phyloP scores from a whole-genome alignment of 495 filamentous ascomycete species.

The Penicillium turbatum region DNA sequence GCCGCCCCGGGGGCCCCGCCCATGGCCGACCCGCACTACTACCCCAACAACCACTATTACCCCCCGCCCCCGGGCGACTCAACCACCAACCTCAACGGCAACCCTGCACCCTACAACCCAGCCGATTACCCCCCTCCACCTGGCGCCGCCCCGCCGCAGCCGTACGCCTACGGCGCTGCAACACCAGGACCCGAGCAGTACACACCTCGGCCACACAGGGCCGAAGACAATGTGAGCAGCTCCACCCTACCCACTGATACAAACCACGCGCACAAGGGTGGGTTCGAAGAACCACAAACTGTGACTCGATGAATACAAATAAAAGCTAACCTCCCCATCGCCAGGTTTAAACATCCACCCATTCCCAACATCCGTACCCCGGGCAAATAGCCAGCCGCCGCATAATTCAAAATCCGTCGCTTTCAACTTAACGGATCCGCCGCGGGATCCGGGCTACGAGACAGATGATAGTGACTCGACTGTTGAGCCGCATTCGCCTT shows the following conservation, averaged over 20 bases:
- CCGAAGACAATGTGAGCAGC: constrained; percentile 57
- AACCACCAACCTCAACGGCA: constrained; percentile 27
- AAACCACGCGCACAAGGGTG: constrained; percentile 39
- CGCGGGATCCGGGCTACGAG: constrained; percentile 34
- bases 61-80: constrained; percentile 42
- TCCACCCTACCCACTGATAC: constrained; percentile 36
- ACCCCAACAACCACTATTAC: constrained; percentile 38
- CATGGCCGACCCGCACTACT: constrained; percentile 32
- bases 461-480: constrained; percentile 44
- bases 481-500: constrained; percentile 16
- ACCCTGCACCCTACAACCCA: constrained; percentile 34
- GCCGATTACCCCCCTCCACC: constrained; percentile 47
- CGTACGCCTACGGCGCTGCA: constrained; percentile 41
- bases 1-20: constrained; percentile 15
- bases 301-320: neutral
- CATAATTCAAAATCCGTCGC: constrained; percentile 34
- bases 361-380: neutral
- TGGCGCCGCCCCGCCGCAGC: constrained; percentile 40
- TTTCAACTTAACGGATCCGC: constrained; percentile 29
- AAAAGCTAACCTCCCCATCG: constrained; percentile 3
- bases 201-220: constrained; percentile 40
- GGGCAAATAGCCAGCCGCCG: constrained; percentile 27
- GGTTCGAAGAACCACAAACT: constrained; percentile 35
- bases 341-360: constrained; percentile 25
- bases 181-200: constrained; percentile 37